Evolutionary conservation across 2,329 filamentous ascomycete genomes (phyloP).

Genomic region (Cercospora zeae-maydis): DNA sequence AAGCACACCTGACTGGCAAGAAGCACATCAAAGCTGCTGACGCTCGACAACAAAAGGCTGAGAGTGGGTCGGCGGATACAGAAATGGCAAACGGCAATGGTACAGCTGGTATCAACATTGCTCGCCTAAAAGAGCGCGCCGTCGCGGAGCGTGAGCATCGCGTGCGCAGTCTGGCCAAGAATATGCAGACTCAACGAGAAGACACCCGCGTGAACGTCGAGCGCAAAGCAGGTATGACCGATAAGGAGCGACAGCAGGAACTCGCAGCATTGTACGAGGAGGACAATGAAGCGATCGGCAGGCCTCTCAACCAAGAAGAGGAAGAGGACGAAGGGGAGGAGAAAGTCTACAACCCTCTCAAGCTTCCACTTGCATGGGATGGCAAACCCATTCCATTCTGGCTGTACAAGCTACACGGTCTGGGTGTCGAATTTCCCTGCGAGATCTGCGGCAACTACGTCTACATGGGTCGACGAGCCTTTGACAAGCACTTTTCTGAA

Average conservation of each 20-base stretch:
- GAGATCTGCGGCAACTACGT: conserved; percentile 98
- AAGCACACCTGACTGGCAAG: conserved; percentile 80
- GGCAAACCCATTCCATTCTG: conserved; percentile 98
- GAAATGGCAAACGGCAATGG: conserved; percentile 23
- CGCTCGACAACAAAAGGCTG: conserved; percentile 49
- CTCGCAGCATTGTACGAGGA: conserved; percentile 78
- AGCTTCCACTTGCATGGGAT: conserved; percentile 94
- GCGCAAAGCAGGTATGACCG: conserved; percentile 95
- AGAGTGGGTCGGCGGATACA: conserved; percentile 27
- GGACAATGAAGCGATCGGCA: conserved; percentile 52
- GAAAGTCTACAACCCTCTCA: conserved; percentile 93
- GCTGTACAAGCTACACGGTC: conserved; percentile 93
- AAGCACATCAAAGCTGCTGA: conserved; percentile 87
- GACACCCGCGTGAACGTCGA: conserved; percentile 94
- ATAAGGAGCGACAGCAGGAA: conserved; percentile 90
- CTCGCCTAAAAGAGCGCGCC: conserved; percentile 76
- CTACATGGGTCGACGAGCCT: conserved; percentile 95
- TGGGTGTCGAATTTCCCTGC: conserved; percentile 92
- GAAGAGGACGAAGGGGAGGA: conserved; percentile 68
- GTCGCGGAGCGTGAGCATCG: conserved; percentile 86
- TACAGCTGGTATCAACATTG: conserved; percentile 16
- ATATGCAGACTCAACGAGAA: conserved; percentile 81
- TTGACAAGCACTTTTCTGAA: conserved; percentile 98
- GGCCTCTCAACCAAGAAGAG: conserved; percentile 48
- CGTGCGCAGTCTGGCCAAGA: conserved; percentile 71